Base-by-base conservation (phyloP, 495 filamentous ascomycete species). In the Niebla homalea region DNA sequence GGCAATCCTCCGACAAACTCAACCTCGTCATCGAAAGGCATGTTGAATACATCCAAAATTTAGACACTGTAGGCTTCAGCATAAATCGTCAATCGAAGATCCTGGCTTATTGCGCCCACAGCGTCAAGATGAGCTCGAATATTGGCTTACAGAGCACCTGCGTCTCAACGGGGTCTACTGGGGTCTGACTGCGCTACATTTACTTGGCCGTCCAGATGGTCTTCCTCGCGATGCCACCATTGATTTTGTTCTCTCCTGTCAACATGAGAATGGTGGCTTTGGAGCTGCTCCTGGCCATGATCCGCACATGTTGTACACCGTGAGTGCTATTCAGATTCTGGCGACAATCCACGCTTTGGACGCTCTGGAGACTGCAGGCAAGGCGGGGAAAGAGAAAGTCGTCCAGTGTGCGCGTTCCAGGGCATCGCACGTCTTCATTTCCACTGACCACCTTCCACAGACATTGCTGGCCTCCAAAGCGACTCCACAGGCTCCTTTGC, bases 81-180 rank as follows among this genome's bases (percentile, higher is more conserved):
- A 12, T 36, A 16, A 16, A 15, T 36, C 11, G 25, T 20, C 45
- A 7, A 36, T 16, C 45, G 2, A 11, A 14, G 25, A 16, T 36
- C 11, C 10, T 37, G 48, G 52, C 29, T 32, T 52, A 56, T 56
- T 51, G 23, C 37, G 35, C 48, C 60, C 57, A 63, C 69, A 87
- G 81, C 76, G 84, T 55, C 86, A 83, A 68, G 89, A 96, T 68
- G 87, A 94, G 62, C 79, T 94, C 51, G 89, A 96, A 63, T 97
- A 97, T 68, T 94, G 89, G 81, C 75, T 96, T 56, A 97, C 93
- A 5, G 89, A 96, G 66, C 92, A 98, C 60, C 78, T 98, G 47
- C 86, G 92, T 42, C 71, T 97, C 29, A 94, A 89, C 62, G 92
- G 92, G 29, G 75, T 97, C 35, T 98, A 98, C 67, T 98, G 92